Conservation (phyloP, 139 green algal species). For the Chlorella sorokiniana region DNA sequence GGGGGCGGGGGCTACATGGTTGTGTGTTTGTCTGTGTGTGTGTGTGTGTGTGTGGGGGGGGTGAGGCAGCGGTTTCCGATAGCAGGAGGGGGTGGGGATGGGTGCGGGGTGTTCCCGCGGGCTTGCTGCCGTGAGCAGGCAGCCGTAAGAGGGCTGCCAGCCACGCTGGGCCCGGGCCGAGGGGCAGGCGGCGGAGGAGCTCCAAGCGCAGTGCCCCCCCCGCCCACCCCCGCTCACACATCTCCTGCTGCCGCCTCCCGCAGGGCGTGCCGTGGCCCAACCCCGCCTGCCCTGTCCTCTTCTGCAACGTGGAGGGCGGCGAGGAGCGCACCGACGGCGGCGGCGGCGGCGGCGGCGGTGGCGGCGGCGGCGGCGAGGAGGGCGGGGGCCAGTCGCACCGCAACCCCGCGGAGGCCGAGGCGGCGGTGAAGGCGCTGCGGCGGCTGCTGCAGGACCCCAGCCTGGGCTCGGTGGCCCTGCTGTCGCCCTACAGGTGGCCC, state of each 20-base stretch:
- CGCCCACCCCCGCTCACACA: background rate
- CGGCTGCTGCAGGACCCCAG: conserved; percentile 33
- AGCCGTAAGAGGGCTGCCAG: too few relatives aligned
- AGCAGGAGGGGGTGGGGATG: too few relatives aligned
- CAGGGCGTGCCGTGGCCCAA: conserved; percentile 59
- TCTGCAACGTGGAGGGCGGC: conserved; percentile 46
- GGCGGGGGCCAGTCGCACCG: conserved; percentile 50
- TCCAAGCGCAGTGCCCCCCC: background rate
- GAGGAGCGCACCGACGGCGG: conserved; percentile 40
- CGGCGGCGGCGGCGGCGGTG: background rate
- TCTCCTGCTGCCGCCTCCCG: background rate
- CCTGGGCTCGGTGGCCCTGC: conserved; percentile 66
- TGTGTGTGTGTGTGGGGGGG: too few relatives aligned
- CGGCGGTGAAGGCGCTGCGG: conserved; percentile 55
- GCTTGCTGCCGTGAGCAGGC: too few relatives aligned
- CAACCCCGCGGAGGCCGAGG: conserved; percentile 70
- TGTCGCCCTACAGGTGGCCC: conserved; percentile 75
- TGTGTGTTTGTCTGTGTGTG: too few relatives aligned
- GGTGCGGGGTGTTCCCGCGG: too few relatives aligned
- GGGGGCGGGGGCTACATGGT: background rate
- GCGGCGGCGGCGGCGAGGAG: background rate
- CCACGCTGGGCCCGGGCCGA: too few relatives aligned
- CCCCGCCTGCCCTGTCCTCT: conserved; percentile 47
- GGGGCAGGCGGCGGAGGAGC: too few relatives aligned
- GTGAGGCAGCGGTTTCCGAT: too few relatives aligned